These are phyloP conservation scores for Melastoma candidum DNA, from an alignment of 441 rosid species.

Conservation along the genomic window DNA sequence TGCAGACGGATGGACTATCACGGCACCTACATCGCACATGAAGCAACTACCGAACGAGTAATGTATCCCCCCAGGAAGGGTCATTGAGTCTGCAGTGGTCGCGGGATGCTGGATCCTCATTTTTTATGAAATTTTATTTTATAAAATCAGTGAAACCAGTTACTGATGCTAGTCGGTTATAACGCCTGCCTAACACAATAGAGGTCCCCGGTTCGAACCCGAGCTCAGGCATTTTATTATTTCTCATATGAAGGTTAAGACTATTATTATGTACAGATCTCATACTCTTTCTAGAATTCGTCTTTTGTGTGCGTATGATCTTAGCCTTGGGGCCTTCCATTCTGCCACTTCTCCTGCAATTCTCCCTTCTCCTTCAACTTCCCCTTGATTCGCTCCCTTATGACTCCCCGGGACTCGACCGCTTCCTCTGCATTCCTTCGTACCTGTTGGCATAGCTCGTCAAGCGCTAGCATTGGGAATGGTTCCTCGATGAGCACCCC, in stretches of 20 bases:
- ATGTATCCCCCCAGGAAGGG: no score
- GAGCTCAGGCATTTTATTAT: no score
- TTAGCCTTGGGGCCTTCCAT: conserved; percentile 54
- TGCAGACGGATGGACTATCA: no score
- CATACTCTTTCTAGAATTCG: not conserved
- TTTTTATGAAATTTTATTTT: no score
- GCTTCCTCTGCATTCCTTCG: conserved; percentile 58
- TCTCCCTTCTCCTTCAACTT: conserved; percentile 36
- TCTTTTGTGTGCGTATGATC: not conserved
- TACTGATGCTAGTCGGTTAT: no score
- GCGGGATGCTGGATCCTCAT: no score
- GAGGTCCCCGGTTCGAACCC: no score
- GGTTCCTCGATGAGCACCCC: conserved; percentile 97
- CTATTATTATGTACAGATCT: not conserved
- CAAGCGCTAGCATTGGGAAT: conserved; percentile 82
- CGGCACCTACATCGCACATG: no score
- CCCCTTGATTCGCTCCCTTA: conserved; percentile 37
- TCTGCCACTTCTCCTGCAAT: conserved; percentile 39
- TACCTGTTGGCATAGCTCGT: conserved; percentile 55
- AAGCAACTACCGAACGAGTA: no score
- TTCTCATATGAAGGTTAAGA: not conserved
- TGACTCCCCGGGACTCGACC: conserved; percentile 37
- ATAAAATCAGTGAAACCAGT: no score
- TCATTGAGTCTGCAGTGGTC: no score
- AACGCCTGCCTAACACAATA: no score